phyloP scores from a whole-genome alignment of 1,284 basidiomycete genomes.

The Mycena sp. region DNA sequence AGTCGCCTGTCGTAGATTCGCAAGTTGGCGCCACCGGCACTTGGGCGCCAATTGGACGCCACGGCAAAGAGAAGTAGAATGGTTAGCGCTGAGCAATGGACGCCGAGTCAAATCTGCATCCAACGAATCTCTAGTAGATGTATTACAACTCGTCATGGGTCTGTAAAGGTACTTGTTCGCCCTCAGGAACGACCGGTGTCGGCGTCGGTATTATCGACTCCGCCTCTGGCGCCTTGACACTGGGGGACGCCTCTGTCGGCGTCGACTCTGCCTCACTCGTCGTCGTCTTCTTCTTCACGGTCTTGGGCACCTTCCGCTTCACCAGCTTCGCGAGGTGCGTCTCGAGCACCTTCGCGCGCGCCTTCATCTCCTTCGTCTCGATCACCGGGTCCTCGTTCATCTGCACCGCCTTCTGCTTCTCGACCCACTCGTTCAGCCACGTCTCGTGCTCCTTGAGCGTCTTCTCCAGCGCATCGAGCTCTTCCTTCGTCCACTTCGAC shows the following conservation, averaged over 20 bases:
- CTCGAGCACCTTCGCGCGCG: conserved; percentile 82
- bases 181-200: conserved; percentile 20
- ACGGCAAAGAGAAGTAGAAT: no score
- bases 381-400: conserved; percentile 85
- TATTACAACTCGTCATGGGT: conserved; percentile 31
- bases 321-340: conserved; percentile 73
- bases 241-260: conserved; percentile 1
- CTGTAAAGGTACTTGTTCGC: conserved; percentile 25
- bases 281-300: conserved; percentile 57
- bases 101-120: no score
- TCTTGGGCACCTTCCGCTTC: conserved; percentile 71
- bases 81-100: no score
- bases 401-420: conserved; percentile 80
- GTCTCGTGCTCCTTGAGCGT: conserved; percentile 79
- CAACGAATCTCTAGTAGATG: no score
- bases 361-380: conserved; percentile 83
- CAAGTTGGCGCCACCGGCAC: no score
- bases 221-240: neutral
- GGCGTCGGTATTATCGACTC: conserved; percentile 26
- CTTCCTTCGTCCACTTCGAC: conserved; percentile 84
- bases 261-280: conserved; percentile 31
- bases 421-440: conserved; percentile 84
- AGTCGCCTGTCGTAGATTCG: no score
- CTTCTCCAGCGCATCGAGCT: conserved; percentile 80
- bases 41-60: no score